phyloP scores from a whole-genome alignment of 345 rosid species.

The Salix brachista region DNA sequence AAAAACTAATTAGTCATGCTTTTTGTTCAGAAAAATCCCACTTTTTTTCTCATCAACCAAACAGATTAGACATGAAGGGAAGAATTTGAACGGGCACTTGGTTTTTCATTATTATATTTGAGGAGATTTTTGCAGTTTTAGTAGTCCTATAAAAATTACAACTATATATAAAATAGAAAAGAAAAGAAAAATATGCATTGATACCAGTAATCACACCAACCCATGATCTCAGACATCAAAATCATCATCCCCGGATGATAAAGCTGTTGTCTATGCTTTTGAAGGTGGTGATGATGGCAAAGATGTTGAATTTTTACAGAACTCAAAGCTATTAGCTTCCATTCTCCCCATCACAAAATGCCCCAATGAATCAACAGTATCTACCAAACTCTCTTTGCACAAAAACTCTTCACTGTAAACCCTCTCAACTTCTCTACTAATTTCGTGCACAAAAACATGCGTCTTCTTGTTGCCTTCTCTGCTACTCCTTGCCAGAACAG shows the following conservation, averaged over 20 bases:
- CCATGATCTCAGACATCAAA: conserved; percentile 20
- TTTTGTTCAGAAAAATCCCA: not conserved
- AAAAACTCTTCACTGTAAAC: conserved; percentile 63
- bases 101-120: not conserved
- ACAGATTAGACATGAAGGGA: not conserved
- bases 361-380: conserved; percentile 49
- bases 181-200: conserved; percentile 1
- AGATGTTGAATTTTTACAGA: conserved; percentile 46
- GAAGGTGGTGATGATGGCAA: conserved; percentile 15
- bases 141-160: conserved; percentile 17
- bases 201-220: conserved; percentile 6
- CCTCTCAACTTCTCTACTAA: conserved; percentile 62
- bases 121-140: conserved; percentile 1
- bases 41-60: conserved; percentile 10
- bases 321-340: conserved; percentile 23
- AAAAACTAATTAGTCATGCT: not conserved
- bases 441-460: conserved; percentile 79
- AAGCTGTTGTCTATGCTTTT: conserved; percentile 10
- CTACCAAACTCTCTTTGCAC: conserved; percentile 62
- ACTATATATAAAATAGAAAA: not conserved
- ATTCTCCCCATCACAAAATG: conserved; percentile 46
- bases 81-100: conserved; percentile 4
- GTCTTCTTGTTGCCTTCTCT: conserved; percentile 32
- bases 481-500: conserved; percentile 70
- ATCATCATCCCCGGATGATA: conserved; percentile 18